Percentiles rank a stretch among this genome's conserved stretches.
Evolutionary conservation across 1,139 yeast genomes (phyloP).

Genomic region (Taiozyma sp.): DNA sequence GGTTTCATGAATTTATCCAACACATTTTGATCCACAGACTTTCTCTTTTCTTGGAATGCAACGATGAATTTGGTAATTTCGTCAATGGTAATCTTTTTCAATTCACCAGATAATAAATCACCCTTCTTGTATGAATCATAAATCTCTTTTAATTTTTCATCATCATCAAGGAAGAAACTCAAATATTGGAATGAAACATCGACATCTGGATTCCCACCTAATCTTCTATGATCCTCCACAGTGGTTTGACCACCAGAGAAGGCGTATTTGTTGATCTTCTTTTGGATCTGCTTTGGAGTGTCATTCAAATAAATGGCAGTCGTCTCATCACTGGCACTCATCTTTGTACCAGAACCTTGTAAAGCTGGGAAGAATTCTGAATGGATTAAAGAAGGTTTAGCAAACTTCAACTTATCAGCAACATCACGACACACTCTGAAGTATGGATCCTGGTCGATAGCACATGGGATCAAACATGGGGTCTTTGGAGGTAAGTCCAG

Average conservation of each 20-base stretch:
- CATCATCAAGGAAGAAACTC: conserved; percentile 86
- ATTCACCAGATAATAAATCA: conserved; percentile 84
- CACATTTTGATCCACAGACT: conserved; percentile 59
- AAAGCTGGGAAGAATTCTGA: conserved; percentile 97
- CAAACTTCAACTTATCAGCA: conserved; percentile 84
- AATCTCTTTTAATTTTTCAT: conserved; percentile 62
- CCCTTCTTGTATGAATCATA: conserved; percentile 73
- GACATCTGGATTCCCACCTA: conserved; percentile 93
- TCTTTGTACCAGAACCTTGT: conserved; percentile 94
- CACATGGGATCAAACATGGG: conserved; percentile 97
- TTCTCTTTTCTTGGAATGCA: conserved; percentile 78
- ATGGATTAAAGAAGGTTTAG: conserved; percentile 90
- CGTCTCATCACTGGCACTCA: conserved; percentile 89
- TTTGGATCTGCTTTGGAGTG: conserved; percentile 85
- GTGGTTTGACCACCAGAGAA: conserved; percentile 93
- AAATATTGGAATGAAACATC: conserved; percentile 95
- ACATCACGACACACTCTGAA: conserved; percentile 98
- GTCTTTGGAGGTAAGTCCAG: conserved; percentile 82
- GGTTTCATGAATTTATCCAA: conserved; percentile 78
- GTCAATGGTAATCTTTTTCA: conserved; percentile 84
- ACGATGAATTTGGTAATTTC: conserved; percentile 74
- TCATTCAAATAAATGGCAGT: conserved; percentile 94
- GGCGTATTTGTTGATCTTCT: conserved; percentile 94
- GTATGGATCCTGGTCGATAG: conserved; percentile 98
- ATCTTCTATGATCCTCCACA: conserved; percentile 81